Evolutionary conservation across 768 basidiomycete species (phyloP).

Genomic region (Trametes sanguinea): DNA sequence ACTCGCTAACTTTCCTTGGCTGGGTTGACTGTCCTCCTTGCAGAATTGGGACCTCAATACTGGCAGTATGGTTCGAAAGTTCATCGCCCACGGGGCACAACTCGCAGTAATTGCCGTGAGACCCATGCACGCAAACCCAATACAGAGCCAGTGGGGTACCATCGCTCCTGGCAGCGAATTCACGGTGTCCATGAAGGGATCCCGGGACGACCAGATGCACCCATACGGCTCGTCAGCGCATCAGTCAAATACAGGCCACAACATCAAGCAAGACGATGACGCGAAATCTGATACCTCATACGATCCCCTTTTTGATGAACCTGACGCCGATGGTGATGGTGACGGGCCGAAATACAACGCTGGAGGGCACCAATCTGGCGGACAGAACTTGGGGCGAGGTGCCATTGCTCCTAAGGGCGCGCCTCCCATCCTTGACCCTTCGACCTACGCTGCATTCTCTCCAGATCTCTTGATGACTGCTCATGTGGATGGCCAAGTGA

Average conservation of each 20-base stretch:
- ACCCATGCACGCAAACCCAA: constrained; percentile 49
- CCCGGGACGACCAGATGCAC: constrained; percentile 1
- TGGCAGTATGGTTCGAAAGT: constrained; percentile 74
- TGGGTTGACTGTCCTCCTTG: constrained; percentile 2
- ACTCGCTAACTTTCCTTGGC: constrained; percentile 10
- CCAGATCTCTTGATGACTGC: constrained; percentile 86
- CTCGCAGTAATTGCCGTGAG: constrained; percentile 79
- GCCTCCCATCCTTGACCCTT: constrained; percentile 68
- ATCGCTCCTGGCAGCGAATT: constrained; percentile 12
- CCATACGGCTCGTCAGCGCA: constrained; percentile 18
- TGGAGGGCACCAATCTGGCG: constrained; percentile 2
- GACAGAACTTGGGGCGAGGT: constrained; percentile 15
- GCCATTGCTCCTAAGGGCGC: constrained; percentile 61
- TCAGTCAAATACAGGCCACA: constrained; percentile 21
- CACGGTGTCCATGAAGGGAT: constrained; percentile 8
- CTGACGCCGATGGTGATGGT: constrained; percentile 54
- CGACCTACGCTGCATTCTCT: constrained; percentile 65
- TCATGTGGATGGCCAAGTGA: constrained; percentile 88
- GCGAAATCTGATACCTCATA: constrained; percentile 78
- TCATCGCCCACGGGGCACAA: constrained; percentile 82
- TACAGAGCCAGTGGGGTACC: constrained; percentile 25
- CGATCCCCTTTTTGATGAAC: constrained; percentile 89
- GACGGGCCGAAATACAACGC: constrained; percentile 10
- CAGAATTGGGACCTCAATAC: constrained; percentile 99
- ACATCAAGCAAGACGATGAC: constrained; percentile 48